phyloP scores from a whole-genome alignment of 148 eudicot genomes.

The Fallopia convolvulus region DNA sequence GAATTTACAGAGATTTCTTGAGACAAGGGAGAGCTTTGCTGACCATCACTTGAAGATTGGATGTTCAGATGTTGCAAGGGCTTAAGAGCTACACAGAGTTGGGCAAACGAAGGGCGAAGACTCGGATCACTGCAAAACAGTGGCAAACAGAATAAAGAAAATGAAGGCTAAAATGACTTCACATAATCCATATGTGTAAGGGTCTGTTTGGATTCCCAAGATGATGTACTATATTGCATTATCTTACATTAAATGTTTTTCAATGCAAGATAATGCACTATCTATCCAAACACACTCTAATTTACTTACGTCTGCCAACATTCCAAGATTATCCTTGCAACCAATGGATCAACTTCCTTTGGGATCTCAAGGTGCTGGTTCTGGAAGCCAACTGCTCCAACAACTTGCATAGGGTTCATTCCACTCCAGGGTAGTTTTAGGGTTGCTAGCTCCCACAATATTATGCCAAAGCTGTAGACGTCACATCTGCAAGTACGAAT shows the following conservation, averaged over 20 bases:
- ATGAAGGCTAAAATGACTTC: too few relatives aligned
- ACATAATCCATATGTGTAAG: too few relatives aligned
- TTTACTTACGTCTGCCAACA: slow-evolving; percentile 91
- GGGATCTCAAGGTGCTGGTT: slow-evolving; percentile 89
- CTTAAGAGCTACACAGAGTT: slow-evolving; percentile 8
- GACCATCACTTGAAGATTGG: slow-evolving; percentile 36
- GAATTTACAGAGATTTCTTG: slow-evolving; percentile 55
- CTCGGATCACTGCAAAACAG: neutral
- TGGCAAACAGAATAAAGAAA: neutral
- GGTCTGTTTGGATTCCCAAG: too few relatives aligned
- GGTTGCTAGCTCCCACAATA: slow-evolving; percentile 96
- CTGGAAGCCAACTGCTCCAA: slow-evolving; percentile 98
- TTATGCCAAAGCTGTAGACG: slow-evolving; percentile 93
- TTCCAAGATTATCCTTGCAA: slow-evolving; percentile 81
- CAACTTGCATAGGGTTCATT: slow-evolving; percentile 99
- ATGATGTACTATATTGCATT: too few relatives aligned
- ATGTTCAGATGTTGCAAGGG: neutral
- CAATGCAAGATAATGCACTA: too few relatives aligned
- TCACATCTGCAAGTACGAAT: slow-evolving; percentile 60
- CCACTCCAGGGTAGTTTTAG: slow-evolving; percentile 92
- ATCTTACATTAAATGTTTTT: too few relatives aligned
- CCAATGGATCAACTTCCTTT: slow-evolving; percentile 88
- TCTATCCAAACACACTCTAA: neutral
- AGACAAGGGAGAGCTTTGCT: slow-evolving; percentile 33
- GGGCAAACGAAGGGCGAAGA: slow-evolving; percentile 10